Evolutionary conservation across 1,284 basidiomycete species (phyloP), one percentile per base, ranked within the genome.

Genomic region (Megacollybia platyphylla): DNA sequence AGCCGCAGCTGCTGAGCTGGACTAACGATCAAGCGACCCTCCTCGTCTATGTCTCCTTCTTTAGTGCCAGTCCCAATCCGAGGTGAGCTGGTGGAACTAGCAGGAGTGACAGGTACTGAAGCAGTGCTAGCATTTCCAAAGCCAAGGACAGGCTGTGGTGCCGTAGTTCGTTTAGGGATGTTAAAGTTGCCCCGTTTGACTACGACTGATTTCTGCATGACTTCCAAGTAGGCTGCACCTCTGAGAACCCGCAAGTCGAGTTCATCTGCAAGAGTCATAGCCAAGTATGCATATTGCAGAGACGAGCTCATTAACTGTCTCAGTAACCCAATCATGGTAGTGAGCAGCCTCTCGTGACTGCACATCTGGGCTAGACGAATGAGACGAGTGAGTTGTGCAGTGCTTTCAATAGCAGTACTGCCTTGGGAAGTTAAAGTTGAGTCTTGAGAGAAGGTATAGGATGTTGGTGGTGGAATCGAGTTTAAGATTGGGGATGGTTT

Each of bases 181-280:
- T 34, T 6, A 34, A 34, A 34, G 31, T 34, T 42, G 8, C 47
- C 50, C 29, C 52, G 39, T 24, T 60, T 64, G 17, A 73, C 68
- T 41, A 79, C 65, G 6, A 61, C 57, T 3, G 66, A 67, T 50
- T 71, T 76, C 51, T 74, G 73, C 68, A 84, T 73, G 13, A 82
- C 73, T 52, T 80, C 77, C 41, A 81, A 62, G 55, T 84, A 84
- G 15, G 79, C 79, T 1, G 67, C 60, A 26, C 80, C 81, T 17
- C 71, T 63, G 31, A 84, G 58, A 1, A 62, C 57, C 32, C 68
- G 62, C 41, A 83, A 57, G 50, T 74, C 60, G 26, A 82, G 64
- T 45, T 83, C 78, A 50, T 84, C 79, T 2, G 76, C 72, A 13
- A 84, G 67, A 1, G 66, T 68, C 73, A 84, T 78, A 5, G 78